Evolutionary conservation across 2,329 filamentous ascomycete species (phyloP).

Genomic region (Microcera coccophila): DNA sequence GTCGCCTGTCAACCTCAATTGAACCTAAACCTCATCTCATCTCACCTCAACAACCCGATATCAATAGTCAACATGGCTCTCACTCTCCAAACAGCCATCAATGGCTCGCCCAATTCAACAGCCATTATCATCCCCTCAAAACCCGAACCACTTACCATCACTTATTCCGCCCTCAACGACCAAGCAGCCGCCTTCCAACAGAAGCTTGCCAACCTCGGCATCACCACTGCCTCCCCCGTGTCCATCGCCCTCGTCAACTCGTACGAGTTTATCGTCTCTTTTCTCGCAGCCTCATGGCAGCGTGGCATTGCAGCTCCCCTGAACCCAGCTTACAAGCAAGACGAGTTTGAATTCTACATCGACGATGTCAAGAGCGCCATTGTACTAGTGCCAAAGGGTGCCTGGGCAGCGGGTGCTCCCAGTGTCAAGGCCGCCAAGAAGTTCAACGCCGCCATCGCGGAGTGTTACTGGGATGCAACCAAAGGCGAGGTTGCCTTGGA

Average conservation of each 20-base stretch:
- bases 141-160: conserved; percentile 58
- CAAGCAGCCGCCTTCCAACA: conserved; percentile 70
- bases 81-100: conserved; percentile 50
- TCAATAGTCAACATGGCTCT: conserved; percentile 30
- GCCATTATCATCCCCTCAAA: conserved; percentile 73
- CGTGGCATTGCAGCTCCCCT: conserved; percentile 79
- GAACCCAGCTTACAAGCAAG: conserved; percentile 84
- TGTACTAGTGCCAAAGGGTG: conserved; percentile 69
- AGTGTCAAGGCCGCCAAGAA: conserved; percentile 73
- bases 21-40: too few relatives aligned
- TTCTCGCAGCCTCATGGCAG: conserved; percentile 82
- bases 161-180: conserved; percentile 62
- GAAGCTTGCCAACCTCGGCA: conserved; percentile 72
- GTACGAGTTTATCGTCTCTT: conserved; percentile 83
- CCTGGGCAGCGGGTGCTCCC: conserved; percentile 61
- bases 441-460: conserved; percentile 79
- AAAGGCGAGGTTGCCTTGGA: conserved; percentile 67
- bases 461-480: conserved; percentile 72
- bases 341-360: conserved; percentile 89
- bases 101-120: conserved; percentile 41
- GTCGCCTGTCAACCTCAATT: too few relatives aligned
- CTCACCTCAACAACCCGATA: neutral
- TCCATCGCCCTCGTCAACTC: conserved; percentile 82
- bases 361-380: conserved; percentile 78
- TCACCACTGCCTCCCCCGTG: conserved; percentile 65